Conservation (phyloP, 169 alveolate species). For the Plasmodium knowlesi region DNA sequence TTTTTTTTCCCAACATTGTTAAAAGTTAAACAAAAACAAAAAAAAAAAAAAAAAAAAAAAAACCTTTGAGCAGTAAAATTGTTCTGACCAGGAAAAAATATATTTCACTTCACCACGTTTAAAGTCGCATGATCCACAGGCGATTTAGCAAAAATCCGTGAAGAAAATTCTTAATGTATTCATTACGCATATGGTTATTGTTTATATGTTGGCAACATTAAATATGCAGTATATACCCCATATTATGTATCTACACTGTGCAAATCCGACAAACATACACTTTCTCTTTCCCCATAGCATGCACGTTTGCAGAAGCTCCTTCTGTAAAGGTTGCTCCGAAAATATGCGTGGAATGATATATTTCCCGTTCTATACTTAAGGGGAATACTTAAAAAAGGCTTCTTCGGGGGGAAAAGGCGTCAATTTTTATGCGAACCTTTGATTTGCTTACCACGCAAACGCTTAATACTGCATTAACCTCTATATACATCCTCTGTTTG, state of each 20-base stretch:
- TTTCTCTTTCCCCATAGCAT: not conserved
- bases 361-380: not conserved
- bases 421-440: not conserved
- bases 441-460: not conserved
- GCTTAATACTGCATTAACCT: not conserved
- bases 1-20: not conserved
- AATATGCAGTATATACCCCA: not conserved
- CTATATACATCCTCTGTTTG: not conserved
- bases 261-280: not conserved
- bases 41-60: not conserved
- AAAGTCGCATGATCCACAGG: slow-evolving; percentile 3
- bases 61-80: not conserved
- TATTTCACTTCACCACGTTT: slow-evolving; percentile 26
- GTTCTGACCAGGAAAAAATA: not conserved
- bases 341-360: not conserved
- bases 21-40: not conserved
- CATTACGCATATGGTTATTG: not conserved
- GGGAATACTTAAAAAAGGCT: not conserved
- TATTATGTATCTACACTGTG: not conserved
- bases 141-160: not conserved
- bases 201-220: not conserved
- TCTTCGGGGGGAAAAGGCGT: not conserved
- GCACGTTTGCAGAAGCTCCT: not conserved
- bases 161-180: not conserved
- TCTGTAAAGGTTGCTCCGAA: not conserved